phyloP scores from a whole-genome alignment of 1,139 yeast genomes.

The Kluyveromyces marxianus region DNA sequence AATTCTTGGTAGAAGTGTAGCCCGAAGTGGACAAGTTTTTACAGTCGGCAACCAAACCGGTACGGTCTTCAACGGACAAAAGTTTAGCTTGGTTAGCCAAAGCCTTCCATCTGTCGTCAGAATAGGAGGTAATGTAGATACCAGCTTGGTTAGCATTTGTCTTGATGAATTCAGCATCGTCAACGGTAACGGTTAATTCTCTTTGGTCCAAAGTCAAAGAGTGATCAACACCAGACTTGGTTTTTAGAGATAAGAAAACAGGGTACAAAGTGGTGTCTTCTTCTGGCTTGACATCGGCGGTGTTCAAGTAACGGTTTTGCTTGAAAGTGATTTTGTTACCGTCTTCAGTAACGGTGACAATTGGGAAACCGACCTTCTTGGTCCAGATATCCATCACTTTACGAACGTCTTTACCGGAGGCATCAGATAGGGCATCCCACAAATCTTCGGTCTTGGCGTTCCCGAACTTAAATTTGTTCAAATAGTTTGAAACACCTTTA shows the following conservation, averaged over 20 bases:
- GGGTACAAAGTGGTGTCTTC: conserved; percentile 74
- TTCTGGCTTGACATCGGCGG: conserved; percentile 71
- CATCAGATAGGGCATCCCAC: conserved; percentile 70
- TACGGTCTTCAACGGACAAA: conserved; percentile 75
- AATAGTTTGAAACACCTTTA: conserved; percentile 68
- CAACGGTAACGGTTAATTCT: conserved; percentile 41
- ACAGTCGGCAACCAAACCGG: conserved; percentile 80
- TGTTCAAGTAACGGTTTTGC: conserved; percentile 69
- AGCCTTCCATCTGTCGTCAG: conserved; percentile 65
- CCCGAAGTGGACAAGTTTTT: conserved; percentile 69
- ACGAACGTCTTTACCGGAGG: conserved; percentile 66
- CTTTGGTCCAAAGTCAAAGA: conserved; percentile 51
- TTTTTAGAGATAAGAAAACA: conserved; percentile 70
- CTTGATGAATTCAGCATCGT: conserved; percentile 51
- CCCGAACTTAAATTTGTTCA: conserved; percentile 61
- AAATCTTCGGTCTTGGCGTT: conserved; percentile 76
- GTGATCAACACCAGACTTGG: conserved; percentile 59
- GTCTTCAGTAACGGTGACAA: conserved; percentile 51
- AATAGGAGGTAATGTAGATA: conserved; percentile 72
- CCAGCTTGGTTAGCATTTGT: conserved; percentile 80
- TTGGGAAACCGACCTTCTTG: conserved; percentile 76
- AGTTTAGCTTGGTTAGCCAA: conserved; percentile 69
- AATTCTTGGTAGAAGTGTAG: conserved; percentile 56
- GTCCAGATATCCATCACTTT: conserved; percentile 79
- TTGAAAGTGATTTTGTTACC: conserved; percentile 42